Conservation (phyloP, 768 basidiomycete species). For the Vishniacozyma victoriae region DNA sequence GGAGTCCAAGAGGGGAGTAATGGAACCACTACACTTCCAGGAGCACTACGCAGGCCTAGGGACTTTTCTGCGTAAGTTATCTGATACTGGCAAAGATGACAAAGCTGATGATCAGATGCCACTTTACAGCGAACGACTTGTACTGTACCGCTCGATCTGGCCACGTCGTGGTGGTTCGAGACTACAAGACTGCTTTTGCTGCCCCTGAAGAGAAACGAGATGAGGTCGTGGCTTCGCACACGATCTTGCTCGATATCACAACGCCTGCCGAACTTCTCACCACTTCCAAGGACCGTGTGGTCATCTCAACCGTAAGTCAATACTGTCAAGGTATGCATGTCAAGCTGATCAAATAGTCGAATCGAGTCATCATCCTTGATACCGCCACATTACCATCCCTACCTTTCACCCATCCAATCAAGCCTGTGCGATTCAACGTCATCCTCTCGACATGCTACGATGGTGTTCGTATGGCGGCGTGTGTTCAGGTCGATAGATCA, state of each 20-base stretch:
- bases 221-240: slow-evolving; percentile 2
- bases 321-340: not conserved
- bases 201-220: not conserved
- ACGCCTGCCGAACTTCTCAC: slow-evolving; percentile 11
- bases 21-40: too few species aligned
- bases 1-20: not conserved
- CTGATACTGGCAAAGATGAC: too few species aligned
- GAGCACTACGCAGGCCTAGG: too few species aligned
- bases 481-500: slow-evolving; percentile 18
- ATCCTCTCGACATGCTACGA: slow-evolving; percentile 1
- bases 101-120: slow-evolving; percentile 24
- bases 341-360: not conserved
- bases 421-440: not conserved
- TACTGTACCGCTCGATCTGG: slow-evolving; percentile 15
- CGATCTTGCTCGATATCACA: slow-evolving; percentile 11
- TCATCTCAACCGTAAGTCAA: slow-evolving; percentile 10
- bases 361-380: slow-evolving; percentile 10
- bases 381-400: not conserved
- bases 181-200: slow-evolving; percentile 17
- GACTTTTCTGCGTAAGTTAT: slow-evolving; percentile 5
- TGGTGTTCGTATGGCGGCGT: slow-evolving; percentile 12
- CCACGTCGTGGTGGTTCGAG: slow-evolving; percentile 12
- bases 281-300: slow-evolving; percentile 14
- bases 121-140: slow-evolving; percentile 23
- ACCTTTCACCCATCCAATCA: slow-evolving; percentile 1